Base-by-base conservation (phyloP, 441 rosid species). In the Erodium chrysanthum region DNA sequence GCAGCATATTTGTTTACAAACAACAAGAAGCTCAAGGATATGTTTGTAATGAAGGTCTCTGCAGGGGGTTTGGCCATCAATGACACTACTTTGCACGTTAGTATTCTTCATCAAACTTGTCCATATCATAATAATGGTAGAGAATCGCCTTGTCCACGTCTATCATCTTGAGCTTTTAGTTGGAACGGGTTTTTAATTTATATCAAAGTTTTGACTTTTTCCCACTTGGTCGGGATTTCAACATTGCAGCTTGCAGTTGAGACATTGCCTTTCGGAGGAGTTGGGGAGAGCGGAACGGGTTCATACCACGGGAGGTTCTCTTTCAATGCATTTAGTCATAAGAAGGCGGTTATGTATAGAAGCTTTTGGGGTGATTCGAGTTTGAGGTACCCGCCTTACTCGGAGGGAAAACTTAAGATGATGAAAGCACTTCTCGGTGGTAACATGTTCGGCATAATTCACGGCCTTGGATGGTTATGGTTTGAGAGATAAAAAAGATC, bases 1-100 rank as follows among this genome's bases (percentile, higher is more conserved):
- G 94, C 92, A 11, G 99, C 96, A 22, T 94, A 91, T 67, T 73
- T 91, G 70, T 94, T 94, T 79, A 84, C 87, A 5, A 82, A 84
- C 61, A 72, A 85, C 75, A 76, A 88, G 75, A 79, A 79, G 77
- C 75, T 89, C 66, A 84, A 82, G 78, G 79, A 83, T 70, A 78
- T 77, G 70, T 91, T 88, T 61, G 82, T 87, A 37, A 70, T 61
- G 76, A 81, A 83, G 58, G 79, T 94, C 52, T 81, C 88, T 0
- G 88, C 97, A 0, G 99, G 99, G 67, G 99, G 96, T 59, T 68
- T 91, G 48, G 76, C 80, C 31, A 70, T 94, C 72, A 94, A 94
- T 50, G 99, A 94, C 80, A 78, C 89, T 17, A 63, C 86, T 71
- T 14, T 91, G 21, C 99, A 94, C 65, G 97, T 94, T 71, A 73